phyloP scores from a whole-genome alignment of 371 early-diverging fungal genomes.

The Dentiscutata heterogama region DNA sequence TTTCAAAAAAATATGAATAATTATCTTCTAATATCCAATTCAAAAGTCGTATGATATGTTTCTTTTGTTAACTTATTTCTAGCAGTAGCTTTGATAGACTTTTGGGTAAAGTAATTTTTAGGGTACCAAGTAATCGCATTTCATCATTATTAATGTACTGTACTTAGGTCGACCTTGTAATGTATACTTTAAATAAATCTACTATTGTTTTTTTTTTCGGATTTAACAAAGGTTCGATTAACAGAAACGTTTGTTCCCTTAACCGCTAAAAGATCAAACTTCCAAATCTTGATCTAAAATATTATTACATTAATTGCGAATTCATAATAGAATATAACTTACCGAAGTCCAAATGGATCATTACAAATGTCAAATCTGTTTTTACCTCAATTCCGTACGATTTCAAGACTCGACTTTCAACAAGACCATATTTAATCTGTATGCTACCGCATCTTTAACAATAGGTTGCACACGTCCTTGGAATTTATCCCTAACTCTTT shows the following conservation, averaged over 20 bases:
- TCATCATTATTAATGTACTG: not conserved
- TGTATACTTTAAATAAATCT: not conserved
- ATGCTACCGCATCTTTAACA: constrained; percentile 24
- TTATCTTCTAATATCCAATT: too few relatives aligned
- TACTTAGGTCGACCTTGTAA: not conserved
- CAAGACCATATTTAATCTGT: constrained; percentile 29
- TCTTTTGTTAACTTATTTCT: not conserved
- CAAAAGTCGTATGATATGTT: too few relatives aligned
- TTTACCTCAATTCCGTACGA: constrained; percentile 24
- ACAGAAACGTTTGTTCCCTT: not conserved
- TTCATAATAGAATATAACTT: not conserved
- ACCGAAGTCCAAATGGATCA: not conserved
- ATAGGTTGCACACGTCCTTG: constrained; percentile 16
- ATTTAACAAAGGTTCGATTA: not conserved
- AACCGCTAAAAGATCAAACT: not conserved
- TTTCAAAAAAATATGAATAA: too few relatives aligned
- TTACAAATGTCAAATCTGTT: not conserved
- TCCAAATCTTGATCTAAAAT: not conserved
- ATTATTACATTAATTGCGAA: not conserved
- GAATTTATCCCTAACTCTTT: constrained; percentile 48
- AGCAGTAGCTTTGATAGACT: not conserved
- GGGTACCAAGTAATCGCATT: constrained; percentile 10
- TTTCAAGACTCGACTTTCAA: constrained; percentile 7
- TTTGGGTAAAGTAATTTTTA: not conserved
- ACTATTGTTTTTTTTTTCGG: not conserved